phyloP scores from a whole-genome alignment of 2,329 filamentous ascomycete species.

The Colletotrichum euphorbiae region DNA sequence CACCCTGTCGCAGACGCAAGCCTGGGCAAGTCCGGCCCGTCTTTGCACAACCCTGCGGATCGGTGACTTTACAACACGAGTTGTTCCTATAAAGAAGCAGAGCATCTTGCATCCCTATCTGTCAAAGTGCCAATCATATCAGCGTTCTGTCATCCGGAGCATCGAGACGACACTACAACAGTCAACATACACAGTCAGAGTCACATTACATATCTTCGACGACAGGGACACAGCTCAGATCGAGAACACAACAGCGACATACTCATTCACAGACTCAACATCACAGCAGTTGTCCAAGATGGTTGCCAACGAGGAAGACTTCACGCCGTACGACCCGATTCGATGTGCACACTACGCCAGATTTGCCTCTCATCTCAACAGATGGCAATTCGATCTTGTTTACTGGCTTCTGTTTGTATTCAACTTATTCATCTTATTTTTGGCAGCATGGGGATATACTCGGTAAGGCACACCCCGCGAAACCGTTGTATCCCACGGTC shows the following conservation, averaged over 20 bases:
- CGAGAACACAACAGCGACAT: neutral
- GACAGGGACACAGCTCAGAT: neutral
- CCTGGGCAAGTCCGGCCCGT: constrained; percentile 26
- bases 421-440: constrained; percentile 58
- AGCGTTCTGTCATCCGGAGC: constrained; percentile 30
- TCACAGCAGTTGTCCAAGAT: constrained; percentile 9
- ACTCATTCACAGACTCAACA: neutral
- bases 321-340: constrained; percentile 35
- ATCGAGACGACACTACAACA: constrained; percentile 17
- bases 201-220: neutral
- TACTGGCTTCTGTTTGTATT: constrained; percentile 60
- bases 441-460: constrained; percentile 56
- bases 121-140: constrained; percentile 6
- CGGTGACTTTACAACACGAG: constrained; percentile 28
- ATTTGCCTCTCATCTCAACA: constrained; percentile 56
- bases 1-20: constrained; percentile 36
- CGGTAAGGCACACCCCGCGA: constrained; percentile 47
- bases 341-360: constrained; percentile 55
- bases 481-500: neutral
- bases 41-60: constrained; percentile 27
- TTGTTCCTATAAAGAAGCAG: constrained; percentile 38
- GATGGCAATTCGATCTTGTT: constrained; percentile 57
- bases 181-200: neutral
- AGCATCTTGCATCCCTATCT: constrained; percentile 33
- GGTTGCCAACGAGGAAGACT: constrained; percentile 31